These are phyloP conservation scores for Clitoria ternatea DNA, from an alignment of 306 rosid genomes.

Conservation along the genomic window DNA sequence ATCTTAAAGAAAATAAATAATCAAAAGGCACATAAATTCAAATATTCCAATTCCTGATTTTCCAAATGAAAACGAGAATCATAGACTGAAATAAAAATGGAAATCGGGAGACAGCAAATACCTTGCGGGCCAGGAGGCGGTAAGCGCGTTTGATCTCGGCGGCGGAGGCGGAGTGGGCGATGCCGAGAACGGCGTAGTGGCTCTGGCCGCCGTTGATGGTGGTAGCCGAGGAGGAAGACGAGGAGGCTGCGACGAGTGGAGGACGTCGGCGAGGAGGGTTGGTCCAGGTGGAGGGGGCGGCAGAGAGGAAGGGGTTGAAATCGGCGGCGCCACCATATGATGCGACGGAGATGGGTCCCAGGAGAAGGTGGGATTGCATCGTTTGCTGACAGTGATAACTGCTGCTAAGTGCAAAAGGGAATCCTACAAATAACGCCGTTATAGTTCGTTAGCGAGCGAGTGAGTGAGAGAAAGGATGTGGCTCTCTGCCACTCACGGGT, in stretches of 20 bases:
- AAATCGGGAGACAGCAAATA: no score
- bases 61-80: not conserved
- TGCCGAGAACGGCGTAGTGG: constrained; percentile 67
- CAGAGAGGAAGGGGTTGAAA: constrained; percentile 25
- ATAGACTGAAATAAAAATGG: no score
- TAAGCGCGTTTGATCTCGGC: constrained; percentile 77
- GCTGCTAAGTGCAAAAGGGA: no score
- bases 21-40: not conserved
- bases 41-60: not conserved
- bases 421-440: not conserved
- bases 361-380: constrained; percentile 61
- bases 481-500: no score
- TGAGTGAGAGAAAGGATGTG: not conserved
- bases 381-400: constrained; percentile 6
- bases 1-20: not conserved
- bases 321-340: constrained; percentile 23
- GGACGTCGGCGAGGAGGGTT: constrained; percentile 13
- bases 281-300: constrained; percentile 15
- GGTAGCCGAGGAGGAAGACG: constrained; percentile 25
- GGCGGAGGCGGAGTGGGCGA: constrained; percentile 49
- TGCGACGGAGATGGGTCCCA: constrained; percentile 55
- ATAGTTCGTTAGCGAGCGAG: not conserved
- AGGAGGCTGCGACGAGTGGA: constrained; percentile 24
- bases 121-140: constrained; percentile 93
- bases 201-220: constrained; percentile 43